Percentiles rank a stretch among this genome's conserved stretches.
Conservation (phyloP, 2,329 filamentous ascomycete genomes). For the Microdochium bolleyi region DNA sequence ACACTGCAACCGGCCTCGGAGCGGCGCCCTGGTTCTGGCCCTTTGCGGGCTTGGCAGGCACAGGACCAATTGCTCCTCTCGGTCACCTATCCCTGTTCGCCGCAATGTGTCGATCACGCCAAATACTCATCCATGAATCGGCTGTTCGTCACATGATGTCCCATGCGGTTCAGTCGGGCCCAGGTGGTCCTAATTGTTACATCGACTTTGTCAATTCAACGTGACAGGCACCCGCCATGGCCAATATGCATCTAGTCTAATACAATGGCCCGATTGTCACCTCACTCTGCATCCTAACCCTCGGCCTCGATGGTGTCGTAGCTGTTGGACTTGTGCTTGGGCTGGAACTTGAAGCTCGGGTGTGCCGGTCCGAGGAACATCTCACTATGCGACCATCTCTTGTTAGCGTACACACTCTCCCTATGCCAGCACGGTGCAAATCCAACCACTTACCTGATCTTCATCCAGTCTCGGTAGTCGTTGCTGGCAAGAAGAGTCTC, state of each 20-base stretch:
- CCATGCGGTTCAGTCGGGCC: too few relatives aligned
- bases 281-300: conserved; percentile 32
- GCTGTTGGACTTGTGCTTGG: conserved; percentile 93
- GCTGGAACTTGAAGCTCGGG: conserved; percentile 85
- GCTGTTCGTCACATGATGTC: too few relatives aligned
- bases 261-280: too few relatives aligned
- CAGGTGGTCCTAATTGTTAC: too few relatives aligned
- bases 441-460: conserved; percentile 68
- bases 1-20: too few relatives aligned
- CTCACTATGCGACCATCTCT: conserved; percentile 50
- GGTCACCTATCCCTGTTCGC: neutral
- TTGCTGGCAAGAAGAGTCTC: conserved; percentile 88
- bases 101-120: neutral
- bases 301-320: conserved; percentile 72
- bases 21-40: too few relatives aligned
- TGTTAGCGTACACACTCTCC: neutral
- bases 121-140: neutral
- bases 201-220: too few relatives aligned
- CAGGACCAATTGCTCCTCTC: conserved; percentile 1
- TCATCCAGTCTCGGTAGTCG: conserved; percentile 97
- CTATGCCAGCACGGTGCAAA: neutral
- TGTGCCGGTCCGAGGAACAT: conserved; percentile 95
- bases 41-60: neutral
- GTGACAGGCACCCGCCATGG: too few relatives aligned
- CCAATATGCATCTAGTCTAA: too few relatives aligned